phyloP scores from a whole-genome alignment of 345 rosid genomes.

The Sonneratia alba region DNA sequence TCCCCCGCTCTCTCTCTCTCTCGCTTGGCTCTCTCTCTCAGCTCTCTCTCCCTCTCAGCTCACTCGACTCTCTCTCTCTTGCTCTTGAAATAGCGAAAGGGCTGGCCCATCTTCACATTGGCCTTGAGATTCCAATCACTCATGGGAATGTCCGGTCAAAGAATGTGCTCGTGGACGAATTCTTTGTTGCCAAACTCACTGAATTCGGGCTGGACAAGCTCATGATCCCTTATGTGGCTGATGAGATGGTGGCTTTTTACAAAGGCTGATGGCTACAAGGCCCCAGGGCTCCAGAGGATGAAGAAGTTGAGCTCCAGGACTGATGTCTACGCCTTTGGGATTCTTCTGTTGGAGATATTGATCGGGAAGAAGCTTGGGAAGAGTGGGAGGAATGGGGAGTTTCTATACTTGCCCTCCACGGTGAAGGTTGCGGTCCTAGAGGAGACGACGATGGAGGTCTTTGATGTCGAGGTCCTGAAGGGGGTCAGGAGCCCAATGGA shows the following conservation, averaged over 20 bases:
- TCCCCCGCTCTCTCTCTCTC: no score
- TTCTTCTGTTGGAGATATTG: conserved; percentile 74
- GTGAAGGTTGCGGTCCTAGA: conserved; percentile 93
- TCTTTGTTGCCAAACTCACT: no score
- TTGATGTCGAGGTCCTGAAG: conserved; percentile 74
- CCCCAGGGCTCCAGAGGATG: conserved; percentile 93
- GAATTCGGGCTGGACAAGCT: conserved; percentile 84
- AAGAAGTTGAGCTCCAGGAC: conserved; percentile 89
- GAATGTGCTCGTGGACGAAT: no score
- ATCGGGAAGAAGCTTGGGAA: conserved; percentile 91
- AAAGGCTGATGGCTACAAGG: conserved; percentile 79
- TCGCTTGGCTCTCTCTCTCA: no score
- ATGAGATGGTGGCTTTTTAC: conserved; percentile 85
- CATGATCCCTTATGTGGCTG: conserved; percentile 83
- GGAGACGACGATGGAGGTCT: conserved; percentile 86
- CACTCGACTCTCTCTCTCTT: no score
- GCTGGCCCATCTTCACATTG: no score
- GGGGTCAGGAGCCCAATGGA: conserved; percentile 94
- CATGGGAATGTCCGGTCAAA: no score
- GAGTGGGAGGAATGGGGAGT: conserved; percentile 48
- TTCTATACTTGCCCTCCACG: conserved; percentile 68
- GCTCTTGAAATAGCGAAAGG: conserved; percentile 86
- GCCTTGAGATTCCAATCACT: no score
- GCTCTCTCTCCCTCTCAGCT: no score
- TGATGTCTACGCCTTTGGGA: conserved; percentile 89